Evolutionary conservation across 2,329 filamentous ascomycete genomes (phyloP), one percentile per base, ranked within the genome.

Genomic region (Ilyonectria destructans): DNA sequence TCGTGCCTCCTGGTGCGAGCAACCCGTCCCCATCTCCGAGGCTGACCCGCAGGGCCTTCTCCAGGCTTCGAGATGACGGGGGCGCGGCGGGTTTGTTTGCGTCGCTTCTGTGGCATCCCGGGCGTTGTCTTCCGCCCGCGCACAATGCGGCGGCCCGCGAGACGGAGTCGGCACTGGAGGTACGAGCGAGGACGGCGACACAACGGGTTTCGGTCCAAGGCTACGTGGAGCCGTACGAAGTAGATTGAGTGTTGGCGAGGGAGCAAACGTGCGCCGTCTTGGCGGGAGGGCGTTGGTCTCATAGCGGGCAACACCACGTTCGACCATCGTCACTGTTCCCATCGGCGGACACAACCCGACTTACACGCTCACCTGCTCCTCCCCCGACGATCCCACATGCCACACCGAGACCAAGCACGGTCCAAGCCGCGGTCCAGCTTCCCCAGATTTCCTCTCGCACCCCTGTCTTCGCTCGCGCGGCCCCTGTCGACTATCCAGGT

Each of bases 91-190:
- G 37, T 26, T 17, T 59, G 62, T 46, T 64, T 64, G 62, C 62
- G 62, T 64, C 58, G 54, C 62, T 4, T 33, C 54, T 43, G 60
- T 37, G 43, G 19, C 46, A 19, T 23, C 23, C 52, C 26, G 26
- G 13, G 19, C 52, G 35, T 40, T 40, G 37, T 40, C 37, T 40
- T 40, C 37, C 37, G 31, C 51, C 31, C 31, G 1, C 6, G 23
- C 29, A 65, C 55, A 54, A 58, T 65, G 62, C 62, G 26, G 49
- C 43, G 40, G 29, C 15, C 62, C 56, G 56, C n/a, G 29, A 19
- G 45, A 21, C 21, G 6, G 48, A 26, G 45, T 23, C 19, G 45
- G 26, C 35, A 49, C 56, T 56, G 56, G 49, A 49, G 17, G 62
- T 43, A 65, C 56, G 23, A 40, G 54, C 21, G 37, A 40, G 13